Evolutionary conservation across 768 basidiomycete species (phyloP), one percentile per base, ranked within the genome.

Genomic region (Amanita rubescens): DNA sequence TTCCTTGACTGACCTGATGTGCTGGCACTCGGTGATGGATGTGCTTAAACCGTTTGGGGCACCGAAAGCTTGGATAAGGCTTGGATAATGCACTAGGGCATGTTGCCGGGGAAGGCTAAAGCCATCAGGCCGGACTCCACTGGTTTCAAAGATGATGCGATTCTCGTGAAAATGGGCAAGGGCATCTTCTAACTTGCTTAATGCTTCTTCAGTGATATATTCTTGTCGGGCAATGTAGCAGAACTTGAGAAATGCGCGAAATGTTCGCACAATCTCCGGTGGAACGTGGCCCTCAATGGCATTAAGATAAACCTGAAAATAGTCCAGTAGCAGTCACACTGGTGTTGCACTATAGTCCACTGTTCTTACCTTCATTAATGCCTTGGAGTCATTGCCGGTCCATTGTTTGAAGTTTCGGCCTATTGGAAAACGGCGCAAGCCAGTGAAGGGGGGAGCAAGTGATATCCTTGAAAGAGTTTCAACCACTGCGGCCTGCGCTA

Each of bases 221-320:
- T 66, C 64, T 9, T 34, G 56, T 3, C 57, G 55, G 11, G 56
- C 55, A 20, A 65, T 61, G 41, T 68, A 50, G 14, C 64, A 67
- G 34, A 67, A 57, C 0, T 71, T 61, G 10, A 63, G 53, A 48
- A 69, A 67, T n/a, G n/a, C n/a, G n/a, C n/a, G n/a, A n/a, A n/a
- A n/a, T n/a, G n/a, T n/a, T n/a, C n/a, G n/a, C n/a, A 67, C 62
- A 58, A 70, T 68, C 5, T 58, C 15, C 8, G 53, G 39, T 5
- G 65, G 65, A 2, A 69, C 57, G 15, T 35, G 46, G 19, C 53
- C 53, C 30, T 44, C 35, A 48, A 55, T 55, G 5, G 53, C 53
- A 24, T 48, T 17, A 43, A 62, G 44, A 49, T 53, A 62, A 20
- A 59, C 53, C 60, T 62, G 17, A n/a, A n/a, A n/a, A 9, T 48